These are phyloP conservation scores for Trametes pubescens DNA, from an alignment of 1,284 basidiomycete species.

Conservation along the genomic window DNA sequence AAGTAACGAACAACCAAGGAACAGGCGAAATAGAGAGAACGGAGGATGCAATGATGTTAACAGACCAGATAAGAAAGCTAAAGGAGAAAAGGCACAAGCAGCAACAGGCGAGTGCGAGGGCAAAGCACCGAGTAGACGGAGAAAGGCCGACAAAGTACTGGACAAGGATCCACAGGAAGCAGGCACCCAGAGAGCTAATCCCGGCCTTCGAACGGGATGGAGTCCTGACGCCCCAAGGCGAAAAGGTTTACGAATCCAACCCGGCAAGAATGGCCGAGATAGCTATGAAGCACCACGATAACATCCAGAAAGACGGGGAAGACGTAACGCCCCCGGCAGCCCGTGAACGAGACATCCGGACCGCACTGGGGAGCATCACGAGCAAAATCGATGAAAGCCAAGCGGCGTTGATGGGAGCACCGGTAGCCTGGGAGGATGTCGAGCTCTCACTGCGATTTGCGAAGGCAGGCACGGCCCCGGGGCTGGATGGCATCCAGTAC, in stretches of 20 bases:
- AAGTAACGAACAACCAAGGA: neutral
- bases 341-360: neutral
- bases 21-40: neutral
- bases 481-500: constrained; percentile 31
- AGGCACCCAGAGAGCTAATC: constrained; percentile 1
- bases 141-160: constrained; percentile 46
- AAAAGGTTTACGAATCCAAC: neutral
- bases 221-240: neutral
- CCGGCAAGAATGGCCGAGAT: constrained; percentile 9
- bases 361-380: neutral
- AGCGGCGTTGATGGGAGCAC: neutral
- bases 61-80: neutral
- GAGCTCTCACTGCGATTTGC: neutral
- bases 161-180: constrained; percentile 34
- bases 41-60: neutral
- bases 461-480: constrained; percentile 23
- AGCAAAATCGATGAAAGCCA: neutral
- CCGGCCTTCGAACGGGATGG: neutral
- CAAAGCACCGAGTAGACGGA: constrained; percentile 34
- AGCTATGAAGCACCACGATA: neutral
- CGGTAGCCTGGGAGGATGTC: neutral
- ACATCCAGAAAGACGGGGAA: neutral
- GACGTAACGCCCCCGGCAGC: neutral
- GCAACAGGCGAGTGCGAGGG: neutral
- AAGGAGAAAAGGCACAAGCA: neutral